These are phyloP conservation scores for Pseudoneurospora amorphoporcata DNA, from an alignment of 495 filamentous ascomycete genomes.

Conservation along the genomic window DNA sequence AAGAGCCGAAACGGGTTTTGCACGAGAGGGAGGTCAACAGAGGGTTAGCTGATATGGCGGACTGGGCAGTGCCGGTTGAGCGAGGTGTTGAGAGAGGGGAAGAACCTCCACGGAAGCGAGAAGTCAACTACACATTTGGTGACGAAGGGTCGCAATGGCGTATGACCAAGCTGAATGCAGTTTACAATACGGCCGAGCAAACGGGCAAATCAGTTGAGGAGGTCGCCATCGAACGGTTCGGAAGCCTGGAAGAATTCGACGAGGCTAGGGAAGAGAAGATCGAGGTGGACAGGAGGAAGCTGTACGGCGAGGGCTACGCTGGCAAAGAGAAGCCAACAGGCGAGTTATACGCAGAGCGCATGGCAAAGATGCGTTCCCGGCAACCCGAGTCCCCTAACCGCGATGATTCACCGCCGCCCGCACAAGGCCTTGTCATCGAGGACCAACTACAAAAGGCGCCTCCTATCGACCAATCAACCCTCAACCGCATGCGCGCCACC, in stretches of 20 bases:
- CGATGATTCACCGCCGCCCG: conserved; percentile 15
- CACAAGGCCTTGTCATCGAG: conserved; percentile 36
- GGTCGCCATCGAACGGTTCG: conserved; percentile 71
- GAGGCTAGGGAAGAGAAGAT: conserved; percentile 89
- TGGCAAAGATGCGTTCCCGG: conserved; percentile 13
- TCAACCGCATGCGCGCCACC: conserved; percentile 86
- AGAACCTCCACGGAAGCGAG: conserved; percentile 45
- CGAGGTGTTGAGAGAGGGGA: conserved; percentile 18
- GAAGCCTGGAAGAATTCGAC: conserved; percentile 75
- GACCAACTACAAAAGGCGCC: conserved; percentile 30
- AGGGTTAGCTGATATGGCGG: conserved; percentile 47
- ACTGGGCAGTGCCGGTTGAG: conserved; percentile 8
- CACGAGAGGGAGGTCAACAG: conserved; percentile 73
- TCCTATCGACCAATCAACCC: conserved; percentile 57
- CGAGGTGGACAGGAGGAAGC: conserved; percentile 76
- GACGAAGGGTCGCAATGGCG: conserved; percentile 87
- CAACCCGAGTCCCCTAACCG: neutral
- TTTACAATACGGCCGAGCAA: conserved; percentile 73
- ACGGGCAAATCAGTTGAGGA: conserved; percentile 62
- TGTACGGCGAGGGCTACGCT: conserved; percentile 79
- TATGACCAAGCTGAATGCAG: conserved; percentile 84
- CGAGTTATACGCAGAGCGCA: conserved; percentile 69
- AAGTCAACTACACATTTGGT: conserved; percentile 78
- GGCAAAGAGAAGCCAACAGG: conserved; percentile 83
- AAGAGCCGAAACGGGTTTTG: conserved; percentile 64